Evolutionary conservation across 2,329 filamentous ascomycete species (phyloP).

Genomic region (Talaromyces verruculosus): DNA sequence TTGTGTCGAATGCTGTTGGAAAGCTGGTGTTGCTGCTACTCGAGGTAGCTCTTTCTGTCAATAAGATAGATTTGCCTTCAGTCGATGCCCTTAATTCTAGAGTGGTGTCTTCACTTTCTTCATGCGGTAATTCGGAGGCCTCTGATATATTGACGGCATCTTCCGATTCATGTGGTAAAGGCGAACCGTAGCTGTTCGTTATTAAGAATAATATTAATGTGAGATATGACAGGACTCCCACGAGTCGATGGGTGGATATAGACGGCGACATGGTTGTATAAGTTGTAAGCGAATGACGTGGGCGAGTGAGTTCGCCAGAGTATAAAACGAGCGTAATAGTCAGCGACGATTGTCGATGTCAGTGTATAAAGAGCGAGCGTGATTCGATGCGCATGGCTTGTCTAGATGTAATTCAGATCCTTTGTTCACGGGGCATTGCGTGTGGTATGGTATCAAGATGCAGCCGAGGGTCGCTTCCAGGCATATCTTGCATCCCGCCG

Average conservation of each 20-base stretch:
- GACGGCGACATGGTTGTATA: constrained; percentile 8
- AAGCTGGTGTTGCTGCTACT: constrained; percentile 32
- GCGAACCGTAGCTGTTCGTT: constrained; percentile 7
- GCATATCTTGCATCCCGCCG: constrained; percentile 3
- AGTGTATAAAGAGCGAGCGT: background rate
- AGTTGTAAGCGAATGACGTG: constrained; percentile 13
- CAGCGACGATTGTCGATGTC: constrained; percentile 2
- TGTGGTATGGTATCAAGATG: constrained; percentile 5
- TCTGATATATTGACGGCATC: background rate
- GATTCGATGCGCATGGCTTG: background rate
- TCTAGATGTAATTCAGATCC: background rate
- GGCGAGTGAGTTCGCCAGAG: constrained; percentile 3
- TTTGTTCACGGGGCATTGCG: constrained; percentile 8
- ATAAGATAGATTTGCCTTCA: background rate
- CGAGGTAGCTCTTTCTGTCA: constrained; percentile 15
- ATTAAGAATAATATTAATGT: constrained; percentile 22
- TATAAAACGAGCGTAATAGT: constrained; percentile 15
- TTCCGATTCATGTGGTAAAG: background rate
- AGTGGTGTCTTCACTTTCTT: background rate
- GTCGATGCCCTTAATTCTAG: background rate
- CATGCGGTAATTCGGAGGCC: background rate
- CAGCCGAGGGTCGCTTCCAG: background rate
- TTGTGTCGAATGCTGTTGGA: constrained; percentile 67
- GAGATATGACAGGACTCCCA: constrained; percentile 9
- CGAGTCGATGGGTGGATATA: constrained; percentile 8